Evolutionary conservation across 2,329 filamentous ascomycete species (phyloP), one percentile per base, ranked within the genome.

Genomic region (Exophiala mesophila): DNA sequence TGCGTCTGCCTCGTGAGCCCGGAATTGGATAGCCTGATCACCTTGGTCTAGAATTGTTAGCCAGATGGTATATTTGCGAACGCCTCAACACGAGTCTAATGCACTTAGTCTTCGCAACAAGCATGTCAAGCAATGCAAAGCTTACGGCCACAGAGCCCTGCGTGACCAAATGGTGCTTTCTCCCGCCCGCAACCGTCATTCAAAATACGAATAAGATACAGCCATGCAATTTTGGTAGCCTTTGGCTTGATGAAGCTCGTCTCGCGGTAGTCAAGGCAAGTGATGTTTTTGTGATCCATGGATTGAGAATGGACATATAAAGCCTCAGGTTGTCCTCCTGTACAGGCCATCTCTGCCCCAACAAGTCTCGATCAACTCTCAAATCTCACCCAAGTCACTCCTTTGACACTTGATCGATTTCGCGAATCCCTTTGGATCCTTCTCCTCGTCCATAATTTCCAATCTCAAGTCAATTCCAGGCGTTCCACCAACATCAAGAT

Each of bases 401-500:
- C 39, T 33, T 42, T 37, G 7, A 26, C 23, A 26, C 32, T 9
- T 23, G 17, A n/a, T n/a, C n/a, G n/a, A n/a, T n/a, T n/a, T n/a
- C n/a, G n/a, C n/a, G n/a, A n/a, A n/a, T n/a, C n/a, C n/a, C n/a
- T n/a, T n/a, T n/a, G n/a, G n/a, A n/a, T n/a, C n/a, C n/a, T n/a
- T n/a, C n/a, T n/a, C n/a, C 24, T 28, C 24, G 8, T 28, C n/a
- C 24, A 28, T n/a, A 8, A n/a, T 8, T n/a, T 31, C 29, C 5
- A 13, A 12, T 31, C 5, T 5, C 29, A 31, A 13, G 12, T 38
- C 37, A 17, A 8, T 13, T 17, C 20, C 37, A 32, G n/a, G 16
- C 37, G 13, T 32, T 39, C 18, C 17, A 12, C 18, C 7, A 29
- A 12, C 23, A 6, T 23, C 29, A 44, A 39, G 15, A 44, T 44